Evolutionary conservation across 2,329 filamentous ascomycete genomes (phyloP).

Genomic region (Epichloe gansuensis): DNA sequence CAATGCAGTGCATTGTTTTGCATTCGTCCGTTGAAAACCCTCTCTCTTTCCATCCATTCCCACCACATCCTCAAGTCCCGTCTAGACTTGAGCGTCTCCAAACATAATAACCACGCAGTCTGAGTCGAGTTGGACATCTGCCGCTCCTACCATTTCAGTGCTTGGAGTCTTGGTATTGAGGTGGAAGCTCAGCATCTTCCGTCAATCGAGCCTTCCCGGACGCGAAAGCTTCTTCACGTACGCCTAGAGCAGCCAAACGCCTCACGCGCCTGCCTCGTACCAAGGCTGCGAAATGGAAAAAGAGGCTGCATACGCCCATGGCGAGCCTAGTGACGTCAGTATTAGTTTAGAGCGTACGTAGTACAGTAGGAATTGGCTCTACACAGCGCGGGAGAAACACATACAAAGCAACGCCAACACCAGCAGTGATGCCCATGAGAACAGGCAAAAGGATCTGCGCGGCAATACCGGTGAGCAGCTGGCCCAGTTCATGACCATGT

Average conservation of each 20-base stretch:
- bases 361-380: too few species aligned
- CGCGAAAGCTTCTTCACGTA: slow-evolving; percentile 7
- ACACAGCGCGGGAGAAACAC: slow-evolving; percentile 12
- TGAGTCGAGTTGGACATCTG: too few species aligned
- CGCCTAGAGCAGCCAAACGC: too few species aligned
- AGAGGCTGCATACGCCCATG: slow-evolving; percentile 48
- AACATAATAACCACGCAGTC: neutral
- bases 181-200: slow-evolving; percentile 19
- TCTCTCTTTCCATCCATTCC: neutral
- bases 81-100: neutral
- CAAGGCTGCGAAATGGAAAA: slow-evolving; percentile 45
- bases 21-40: neutral
- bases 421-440: slow-evolving; percentile 54
- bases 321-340: slow-evolving; percentile 32
- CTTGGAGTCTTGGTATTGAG: slow-evolving; percentile 15
- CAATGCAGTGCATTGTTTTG: neutral
- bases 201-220: slow-evolving; percentile 42
- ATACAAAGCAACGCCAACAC: slow-evolving; percentile 52
- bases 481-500: slow-evolving; percentile 23
- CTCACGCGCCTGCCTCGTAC: slow-evolving; percentile 18
- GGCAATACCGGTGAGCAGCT: slow-evolving; percentile 41
- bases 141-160: slow-evolving; percentile 7
- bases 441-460: slow-evolving; percentile 55
- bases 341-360: slow-evolving; percentile 15
- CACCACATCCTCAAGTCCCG: neutral